Conservation (phyloP, 2,329 filamentous ascomycete genomes). For the Aspergillus udagawae region DNA sequence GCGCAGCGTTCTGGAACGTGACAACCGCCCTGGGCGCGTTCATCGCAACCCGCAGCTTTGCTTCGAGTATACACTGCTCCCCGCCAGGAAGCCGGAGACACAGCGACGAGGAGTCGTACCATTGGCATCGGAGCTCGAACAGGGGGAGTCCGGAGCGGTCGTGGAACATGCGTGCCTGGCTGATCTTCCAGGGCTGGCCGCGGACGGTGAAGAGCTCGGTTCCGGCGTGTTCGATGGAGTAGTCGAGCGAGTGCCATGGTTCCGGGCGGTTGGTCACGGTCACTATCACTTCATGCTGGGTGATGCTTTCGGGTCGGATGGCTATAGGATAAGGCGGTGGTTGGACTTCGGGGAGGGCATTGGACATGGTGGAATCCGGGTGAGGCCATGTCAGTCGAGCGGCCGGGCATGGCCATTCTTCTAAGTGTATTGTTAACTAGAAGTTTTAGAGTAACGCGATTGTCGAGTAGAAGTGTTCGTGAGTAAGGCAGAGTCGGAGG, state of each 20-base stretch:
- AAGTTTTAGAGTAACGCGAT: too few relatives aligned
- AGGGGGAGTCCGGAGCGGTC: constrained; percentile 14
- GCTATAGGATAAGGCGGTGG: constrained; percentile 9
- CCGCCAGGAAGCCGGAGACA: constrained; percentile 11
- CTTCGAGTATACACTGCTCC: constrained; percentile 6
- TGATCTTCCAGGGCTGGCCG: constrained; percentile 13
- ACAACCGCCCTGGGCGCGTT: constrained; percentile 9
- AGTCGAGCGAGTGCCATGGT: constrained; percentile 18
- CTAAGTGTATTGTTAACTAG: too few relatives aligned
- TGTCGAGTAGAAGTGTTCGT: too few relatives aligned
- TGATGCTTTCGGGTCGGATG: constrained; percentile 11
- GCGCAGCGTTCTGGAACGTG: constrained; percentile 9
- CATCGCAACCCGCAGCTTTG: constrained; percentile 13
- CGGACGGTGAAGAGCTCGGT: constrained; percentile 9
- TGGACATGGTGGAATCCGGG: constrained; percentile 2
- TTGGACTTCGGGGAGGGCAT: neutral
- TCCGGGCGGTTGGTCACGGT: constrained; percentile 11
- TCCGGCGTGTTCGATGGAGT: constrained; percentile 8
- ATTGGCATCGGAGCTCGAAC: constrained; percentile 13
- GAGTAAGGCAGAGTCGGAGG: constrained; percentile 2
- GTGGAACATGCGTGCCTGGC: constrained; percentile 12
- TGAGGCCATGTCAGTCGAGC: neutral
- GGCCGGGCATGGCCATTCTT: neutral
- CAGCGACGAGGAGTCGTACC: constrained; percentile 13
- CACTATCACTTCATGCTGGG: constrained; percentile 4